Percentiles rank a stretch among this genome's conserved stretches.
These are phyloP conservation scores for Yarrowia sp. DNA, from an alignment of 805 yeast species.

Conservation along the genomic window DNA sequence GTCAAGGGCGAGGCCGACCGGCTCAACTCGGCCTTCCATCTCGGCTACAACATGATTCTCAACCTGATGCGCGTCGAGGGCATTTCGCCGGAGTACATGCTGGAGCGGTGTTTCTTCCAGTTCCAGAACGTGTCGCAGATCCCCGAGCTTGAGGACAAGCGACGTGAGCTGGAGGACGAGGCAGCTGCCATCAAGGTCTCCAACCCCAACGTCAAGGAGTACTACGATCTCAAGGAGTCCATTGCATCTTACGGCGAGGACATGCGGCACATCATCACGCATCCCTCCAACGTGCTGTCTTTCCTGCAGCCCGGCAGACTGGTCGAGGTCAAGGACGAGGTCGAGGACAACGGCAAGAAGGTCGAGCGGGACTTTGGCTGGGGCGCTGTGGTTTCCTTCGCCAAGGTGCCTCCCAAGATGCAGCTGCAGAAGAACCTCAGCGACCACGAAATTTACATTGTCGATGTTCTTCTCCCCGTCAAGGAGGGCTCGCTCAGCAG, in stretches of 20 bases:
- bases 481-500: slow-evolving; percentile 69
- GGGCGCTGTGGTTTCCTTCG: slow-evolving; percentile 82
- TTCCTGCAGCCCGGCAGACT: slow-evolving; percentile 89
- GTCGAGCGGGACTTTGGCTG: slow-evolving; percentile 77
- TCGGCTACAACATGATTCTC: slow-evolving; percentile 93
- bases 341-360: slow-evolving; percentile 28
- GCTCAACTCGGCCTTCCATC: slow-evolving; percentile 93
- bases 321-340: slow-evolving; percentile 48
- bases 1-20: slow-evolving; percentile 99
- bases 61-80: slow-evolving; percentile 97
- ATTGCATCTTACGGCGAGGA: slow-evolving; percentile 69
- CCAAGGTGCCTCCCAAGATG: slow-evolving; percentile 50
- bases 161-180: slow-evolving; percentile 46
- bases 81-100: slow-evolving; percentile 95
- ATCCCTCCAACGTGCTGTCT: slow-evolving; percentile 81
- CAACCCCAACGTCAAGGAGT: slow-evolving; percentile 70
- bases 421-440: slow-evolving; percentile 50
- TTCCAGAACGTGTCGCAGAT: slow-evolving; percentile 91
- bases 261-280: slow-evolving; percentile 76
- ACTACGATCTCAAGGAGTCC: slow-evolving; percentile 76
- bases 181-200: slow-evolving; percentile 56
- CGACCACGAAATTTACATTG: slow-evolving; percentile 88
- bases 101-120: slow-evolving; percentile 90
- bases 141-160: slow-evolving; percentile 72
- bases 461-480: slow-evolving; percentile 80